Percentiles rank a stretch among this genome's conserved stretches.
phyloP scores from a whole-genome alignment of 345 rosid genomes.

The Kernera saxatilis region DNA sequence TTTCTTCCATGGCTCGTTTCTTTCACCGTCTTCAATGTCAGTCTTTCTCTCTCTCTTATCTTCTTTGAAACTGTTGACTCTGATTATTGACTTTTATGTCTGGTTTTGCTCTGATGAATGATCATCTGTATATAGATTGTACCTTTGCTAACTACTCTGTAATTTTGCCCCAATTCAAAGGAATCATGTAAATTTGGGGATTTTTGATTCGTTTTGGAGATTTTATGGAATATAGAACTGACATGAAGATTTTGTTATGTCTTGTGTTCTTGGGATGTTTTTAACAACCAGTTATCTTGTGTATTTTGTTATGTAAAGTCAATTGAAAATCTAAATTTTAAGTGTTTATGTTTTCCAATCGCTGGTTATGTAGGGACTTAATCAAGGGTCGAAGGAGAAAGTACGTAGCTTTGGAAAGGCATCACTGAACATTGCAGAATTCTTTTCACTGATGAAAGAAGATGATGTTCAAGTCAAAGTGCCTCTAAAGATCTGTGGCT shows the following conservation, averaged over 20 bases:
- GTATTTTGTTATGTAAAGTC: not conserved
- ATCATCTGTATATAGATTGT: not conserved
- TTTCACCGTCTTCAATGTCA: slow-evolving; percentile 48
- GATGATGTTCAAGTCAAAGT: slow-evolving; percentile 57
- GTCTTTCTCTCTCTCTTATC: slow-evolving; percentile 14
- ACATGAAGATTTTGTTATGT: not conserved
- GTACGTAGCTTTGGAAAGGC: slow-evolving; percentile 53
- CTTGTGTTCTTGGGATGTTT: not conserved
- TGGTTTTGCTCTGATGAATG: not conserved
- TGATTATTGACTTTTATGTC: not conserved
- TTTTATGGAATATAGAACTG: not conserved
- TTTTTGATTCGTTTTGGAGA: not conserved
- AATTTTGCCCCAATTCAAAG: not conserved
- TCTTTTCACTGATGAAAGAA: slow-evolving; percentile 46
- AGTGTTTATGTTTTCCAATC: not conserved
- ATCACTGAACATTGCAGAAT: slow-evolving; percentile 57
- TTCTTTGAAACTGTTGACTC: not conserved
- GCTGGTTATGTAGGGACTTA: slow-evolving; percentile 33
- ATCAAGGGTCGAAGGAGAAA: slow-evolving; percentile 49
- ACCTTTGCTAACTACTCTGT: slow-evolving; percentile 6
- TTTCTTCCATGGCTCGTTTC: slow-evolving; percentile 48
- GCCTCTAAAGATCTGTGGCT: slow-evolving; percentile 41
- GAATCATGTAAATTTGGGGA: not conserved
- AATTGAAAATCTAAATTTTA: not conserved
- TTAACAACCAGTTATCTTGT: not conserved